Evolutionary conservation across 139 green algal genomes (phyloP), one percentile per base, ranked within the genome.

Genomic region (Volvox reticuliferus): DNA sequence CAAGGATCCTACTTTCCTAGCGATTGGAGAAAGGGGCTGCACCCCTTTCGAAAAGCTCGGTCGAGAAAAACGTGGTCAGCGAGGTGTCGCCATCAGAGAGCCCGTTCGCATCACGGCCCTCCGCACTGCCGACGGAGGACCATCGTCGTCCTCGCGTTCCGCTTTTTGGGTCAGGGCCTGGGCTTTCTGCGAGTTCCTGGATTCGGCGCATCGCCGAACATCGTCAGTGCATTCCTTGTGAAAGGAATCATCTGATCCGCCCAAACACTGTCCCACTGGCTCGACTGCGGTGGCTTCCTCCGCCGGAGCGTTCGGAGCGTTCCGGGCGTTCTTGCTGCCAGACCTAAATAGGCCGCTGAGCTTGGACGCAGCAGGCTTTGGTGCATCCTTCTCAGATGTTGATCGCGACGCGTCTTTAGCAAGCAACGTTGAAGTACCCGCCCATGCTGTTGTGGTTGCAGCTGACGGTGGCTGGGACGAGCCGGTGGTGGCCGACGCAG

Each of bases 271-370:
- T 55, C 44, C 75, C 75, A 81, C 20, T 30, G 75, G 21, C 75
- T 81, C 75, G 32, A 81, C 30, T 61, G 75, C 19, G 14, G 71
- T 79, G 19, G 2, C 1, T 12, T 21, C 75, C 30, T 81, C 75
- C 3, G 30, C 12, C 28, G 2, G 24, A 28, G 75, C 44, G 75
- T 30, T 30, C 28, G 2, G 24, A 28, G 75, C 44, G 75, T 30
- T 30, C 26, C 75, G 75, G 18, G 75, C 75, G 75, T 81, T 81
- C 30, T 55, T 61, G 75, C 75, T 81, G n/a, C 75, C 75, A 20
- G 12, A 61, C 18, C 75, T 2, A 35, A 81, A 81, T 2, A 81
- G 75, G 6, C 75, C 75, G 17, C 32, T 35, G 13, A 81, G 75
- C 32, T 17, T 81, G 32, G 32, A 73, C 65, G n/a, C n/a, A n/a